Percentiles rank a stretch among this genome's conserved stretches.
These are phyloP conservation scores for Epicoccum nigrum DNA, from an alignment of 2,329 filamentous ascomycete species.

Conservation along the genomic window DNA sequence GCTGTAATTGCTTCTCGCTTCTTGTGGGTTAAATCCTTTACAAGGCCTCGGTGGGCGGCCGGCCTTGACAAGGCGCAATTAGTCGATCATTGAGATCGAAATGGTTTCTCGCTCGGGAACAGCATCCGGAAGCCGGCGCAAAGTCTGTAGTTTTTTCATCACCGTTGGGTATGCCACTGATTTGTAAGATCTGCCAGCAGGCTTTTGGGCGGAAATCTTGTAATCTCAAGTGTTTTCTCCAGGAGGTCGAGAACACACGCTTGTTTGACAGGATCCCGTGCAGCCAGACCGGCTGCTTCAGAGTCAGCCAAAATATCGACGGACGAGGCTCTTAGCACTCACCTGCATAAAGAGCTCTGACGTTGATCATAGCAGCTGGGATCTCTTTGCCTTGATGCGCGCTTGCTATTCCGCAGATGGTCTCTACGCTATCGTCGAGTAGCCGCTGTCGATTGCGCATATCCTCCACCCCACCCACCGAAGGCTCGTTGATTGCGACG, in stretches of 20 bases:
- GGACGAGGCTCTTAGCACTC: background rate
- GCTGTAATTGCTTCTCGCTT: too few relatives aligned
- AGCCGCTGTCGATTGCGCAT: slow-evolving; percentile 53
- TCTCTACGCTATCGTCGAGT: slow-evolving; percentile 56
- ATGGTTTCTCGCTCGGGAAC: too few relatives aligned
- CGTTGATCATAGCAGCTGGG: slow-evolving; percentile 36
- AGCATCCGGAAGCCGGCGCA: background rate
- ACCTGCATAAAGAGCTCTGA: slow-evolving; percentile 41
- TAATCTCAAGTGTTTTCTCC: slow-evolving; percentile 36
- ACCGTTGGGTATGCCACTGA: slow-evolving; percentile 32
- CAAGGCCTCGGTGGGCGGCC: too few relatives aligned
- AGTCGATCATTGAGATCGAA: too few relatives aligned
- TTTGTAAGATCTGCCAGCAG: slow-evolving; percentile 36
- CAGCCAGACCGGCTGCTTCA: slow-evolving; percentile 37
- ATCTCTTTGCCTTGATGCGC: slow-evolving; percentile 41
- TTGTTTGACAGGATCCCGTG: slow-evolving; percentile 37
- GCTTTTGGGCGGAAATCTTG: slow-evolving; percentile 39
- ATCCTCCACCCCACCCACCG: slow-evolving; percentile 56
- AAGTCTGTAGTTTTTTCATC: background rate
- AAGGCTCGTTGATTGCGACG: slow-evolving; percentile 60
- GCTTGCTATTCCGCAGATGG: slow-evolving; percentile 59
- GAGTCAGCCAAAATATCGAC: background rate
- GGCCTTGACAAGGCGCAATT: too few relatives aligned
- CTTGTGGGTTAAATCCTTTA: too few relatives aligned
- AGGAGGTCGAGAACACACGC: slow-evolving; percentile 33